Evolutionary conservation across 768 basidiomycete genomes (phyloP), one percentile per base, ranked within the genome.

Genomic region (Lactarius hengduanensis): DNA sequence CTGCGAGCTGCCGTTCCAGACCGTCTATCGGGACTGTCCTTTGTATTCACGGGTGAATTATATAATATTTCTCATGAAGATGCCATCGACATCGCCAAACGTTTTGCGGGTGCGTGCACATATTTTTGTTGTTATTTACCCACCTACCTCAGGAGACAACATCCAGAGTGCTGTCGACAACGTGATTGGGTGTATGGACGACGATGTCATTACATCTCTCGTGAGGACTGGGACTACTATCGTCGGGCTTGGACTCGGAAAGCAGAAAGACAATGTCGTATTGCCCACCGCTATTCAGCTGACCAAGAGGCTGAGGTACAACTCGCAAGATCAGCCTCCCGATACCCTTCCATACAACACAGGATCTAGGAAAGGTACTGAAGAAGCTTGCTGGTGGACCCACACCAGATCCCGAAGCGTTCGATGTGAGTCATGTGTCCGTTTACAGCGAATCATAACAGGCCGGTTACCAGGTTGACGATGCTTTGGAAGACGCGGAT

Each of bases 221-320:
- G 90, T 69, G 97, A 98, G 32, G 96, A 98, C 73, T 98, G 96
- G 96, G 97, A 99, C n/a, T 72, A 89, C 94, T 11, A 81, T 98
- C 61, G 85, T 98, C 61, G 96, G 98, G 74, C 83, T 99, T 9
- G 97, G 96, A 0, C 84, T 99, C 9, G 97, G 86, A 65, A 82
- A 89, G 7, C 83, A 87, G 73, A 85, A 84, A 64, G 92, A 92
- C 58, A 90, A 90, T 0, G 7, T 78, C 1, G 83, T 96, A 13
- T 77, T 91, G 71, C 78, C 92, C 0, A 72, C 89, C 0, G 84
- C 89, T 0, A 89, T 89, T 54, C 98, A 99, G 80, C 87, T 99
- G 68, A 98, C 97, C 1, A 30, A 30, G 30, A 30, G 26, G 26
- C 26, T 26, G 26, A 26, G 30, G 30, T 4, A 30, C 30, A 98